Evolutionary conservation across 495 filamentous ascomycete genomes (phyloP).

Genomic region (Neurospora sp.): DNA sequence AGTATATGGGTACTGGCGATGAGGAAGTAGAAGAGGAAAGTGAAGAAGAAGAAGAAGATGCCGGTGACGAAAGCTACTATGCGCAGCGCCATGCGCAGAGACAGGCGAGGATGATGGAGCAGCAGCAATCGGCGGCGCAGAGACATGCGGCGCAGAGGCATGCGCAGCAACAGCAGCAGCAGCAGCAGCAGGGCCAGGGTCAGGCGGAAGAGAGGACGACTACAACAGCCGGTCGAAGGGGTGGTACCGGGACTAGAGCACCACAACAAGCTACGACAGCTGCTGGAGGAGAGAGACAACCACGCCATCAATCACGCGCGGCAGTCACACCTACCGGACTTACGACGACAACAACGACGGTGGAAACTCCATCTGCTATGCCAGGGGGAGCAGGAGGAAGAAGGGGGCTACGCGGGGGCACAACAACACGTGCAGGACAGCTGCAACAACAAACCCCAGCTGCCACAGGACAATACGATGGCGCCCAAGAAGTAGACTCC

Average conservation of each 20-base stretch:
- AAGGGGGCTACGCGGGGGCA: background rate
- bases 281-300: background rate
- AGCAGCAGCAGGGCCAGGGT: background rate
- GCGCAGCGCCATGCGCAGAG: conserved; percentile 10
- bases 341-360: background rate
- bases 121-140: background rate
- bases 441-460: background rate
- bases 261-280: background rate
- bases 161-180: background rate
- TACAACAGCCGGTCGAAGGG: background rate
- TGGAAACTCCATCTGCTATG: background rate
- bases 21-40: background rate
- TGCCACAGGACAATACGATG: background rate
- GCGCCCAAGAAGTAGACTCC: background rate
- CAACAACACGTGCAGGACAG: background rate
- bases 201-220: background rate
- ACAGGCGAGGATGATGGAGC: background rate
- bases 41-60: conserved; percentile 14
- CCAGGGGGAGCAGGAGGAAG: background rate
- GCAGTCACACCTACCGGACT: background rate
- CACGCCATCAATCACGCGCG: background rate
- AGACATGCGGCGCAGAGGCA: background rate
- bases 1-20: background rate
- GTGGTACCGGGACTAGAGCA: background rate
- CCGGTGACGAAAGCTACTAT: conserved; percentile 11